Evolutionary conservation across 306 rosid species (phyloP).

Genomic region (Castanea crenata): DNA sequence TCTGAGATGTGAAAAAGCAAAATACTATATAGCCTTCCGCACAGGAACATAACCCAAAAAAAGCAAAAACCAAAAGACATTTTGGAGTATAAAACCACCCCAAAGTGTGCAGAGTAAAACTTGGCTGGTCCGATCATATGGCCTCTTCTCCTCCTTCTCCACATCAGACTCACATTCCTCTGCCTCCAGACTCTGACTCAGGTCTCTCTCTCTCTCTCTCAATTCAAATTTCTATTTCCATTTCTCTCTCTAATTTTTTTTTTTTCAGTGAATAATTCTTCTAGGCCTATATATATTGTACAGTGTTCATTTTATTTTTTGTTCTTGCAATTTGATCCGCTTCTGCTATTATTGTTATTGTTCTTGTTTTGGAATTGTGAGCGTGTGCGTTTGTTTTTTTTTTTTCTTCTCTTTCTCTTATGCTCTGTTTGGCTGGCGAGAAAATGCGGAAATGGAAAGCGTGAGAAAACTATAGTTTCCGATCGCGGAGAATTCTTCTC

Average conservation of each 20-base stretch:
- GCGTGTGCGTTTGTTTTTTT: not conserved
- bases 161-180: conserved; percentile 44
- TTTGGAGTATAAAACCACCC: not conserved
- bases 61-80: not conserved
- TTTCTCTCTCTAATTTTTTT: not conserved
- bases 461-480: not conserved
- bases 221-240: not conserved
- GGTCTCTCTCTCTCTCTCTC: not conserved
- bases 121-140: conserved; percentile 56
- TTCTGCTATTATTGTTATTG: not conserved
- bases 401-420: not conserved
- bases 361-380: not conserved
- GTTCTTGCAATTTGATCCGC: not conserved
- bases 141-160: conserved; percentile 47
- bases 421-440: conserved; percentile 18
- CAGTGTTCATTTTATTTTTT: no score
- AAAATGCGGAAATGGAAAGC: not conserved
- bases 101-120: conserved; percentile 1
- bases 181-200: conserved; percentile 29
- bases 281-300: no score
- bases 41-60: not conserved
- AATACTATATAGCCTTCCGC: no score
- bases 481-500: conserved; percentile 4
- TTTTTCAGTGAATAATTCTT: not conserved
- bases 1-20: no score